Evolutionary conservation across 805 yeast species (phyloP).

Genomic region (Ogataea salicorniae): DNA sequence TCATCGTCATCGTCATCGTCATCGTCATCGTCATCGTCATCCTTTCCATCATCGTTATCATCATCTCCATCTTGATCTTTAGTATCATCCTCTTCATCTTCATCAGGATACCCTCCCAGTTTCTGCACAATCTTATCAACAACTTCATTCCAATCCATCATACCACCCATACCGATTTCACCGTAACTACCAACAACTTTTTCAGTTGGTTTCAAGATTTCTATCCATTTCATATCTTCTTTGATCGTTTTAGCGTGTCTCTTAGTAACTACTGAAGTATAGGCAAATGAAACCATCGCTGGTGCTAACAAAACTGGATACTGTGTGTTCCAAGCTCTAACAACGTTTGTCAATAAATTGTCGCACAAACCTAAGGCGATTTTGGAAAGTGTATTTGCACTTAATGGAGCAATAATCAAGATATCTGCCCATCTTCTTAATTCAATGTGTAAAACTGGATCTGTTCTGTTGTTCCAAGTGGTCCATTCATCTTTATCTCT

Average conservation of each 20-base stretch:
- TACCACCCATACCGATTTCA: slow-evolving; percentile 63
- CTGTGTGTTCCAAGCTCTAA: slow-evolving; percentile 57
- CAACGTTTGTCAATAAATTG: slow-evolving; percentile 51
- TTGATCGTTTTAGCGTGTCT: slow-evolving; percentile 47
- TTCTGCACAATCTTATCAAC: slow-evolving; percentile 50
- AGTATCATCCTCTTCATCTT: slow-evolving; percentile 49
- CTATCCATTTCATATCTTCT: slow-evolving; percentile 64
- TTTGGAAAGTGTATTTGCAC: slow-evolving; percentile 54
- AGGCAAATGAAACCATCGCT: slow-evolving; percentile 57
- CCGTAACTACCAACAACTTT: slow-evolving; percentile 51
- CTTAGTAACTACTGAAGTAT: slow-evolving; percentile 50
- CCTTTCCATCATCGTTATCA: slow-evolving; percentile 18
- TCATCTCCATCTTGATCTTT: slow-evolving; percentile 31
- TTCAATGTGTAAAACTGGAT: slow-evolving; percentile 57
- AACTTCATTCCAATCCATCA: slow-evolving; percentile 64
- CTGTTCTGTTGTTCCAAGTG: slow-evolving; percentile 48
- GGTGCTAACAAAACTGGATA: slow-evolving; percentile 56
- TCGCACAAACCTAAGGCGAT: slow-evolving; percentile 55
- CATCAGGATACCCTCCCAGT: slow-evolving; percentile 47
- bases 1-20: slow-evolving; percentile 26
- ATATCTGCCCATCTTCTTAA: slow-evolving; percentile 60
- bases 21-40: slow-evolving; percentile 27
- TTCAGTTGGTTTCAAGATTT: slow-evolving; percentile 53
- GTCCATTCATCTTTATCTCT: slow-evolving; percentile 55
- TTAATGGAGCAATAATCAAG: slow-evolving; percentile 49